phyloP scores from a whole-genome alignment of 2,329 filamentous ascomycete species.

The Penicillium freii region DNA sequence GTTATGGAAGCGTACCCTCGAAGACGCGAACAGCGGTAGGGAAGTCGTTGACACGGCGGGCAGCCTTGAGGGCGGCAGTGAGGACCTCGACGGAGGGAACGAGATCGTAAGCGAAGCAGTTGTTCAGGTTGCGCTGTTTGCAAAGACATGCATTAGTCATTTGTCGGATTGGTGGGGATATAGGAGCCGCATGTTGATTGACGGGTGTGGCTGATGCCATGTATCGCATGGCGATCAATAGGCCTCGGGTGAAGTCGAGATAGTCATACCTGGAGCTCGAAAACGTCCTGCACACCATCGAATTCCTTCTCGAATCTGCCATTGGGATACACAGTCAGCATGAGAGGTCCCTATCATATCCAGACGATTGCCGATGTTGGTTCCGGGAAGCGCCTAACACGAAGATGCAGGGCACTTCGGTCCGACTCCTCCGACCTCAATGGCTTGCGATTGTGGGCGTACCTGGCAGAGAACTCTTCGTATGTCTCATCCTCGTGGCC shows the following conservation, averaged over 20 bases:
- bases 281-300: slow-evolving; percentile 94
- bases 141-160: slow-evolving; percentile 11
- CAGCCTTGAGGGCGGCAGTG: slow-evolving; percentile 86
- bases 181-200: not conserved
- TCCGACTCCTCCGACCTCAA: slow-evolving; percentile 18
- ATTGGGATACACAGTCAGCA: slow-evolving; percentile 40
- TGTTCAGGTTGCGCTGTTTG: slow-evolving; percentile 86
- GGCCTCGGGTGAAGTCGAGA: slow-evolving; percentile 13
- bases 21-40: slow-evolving; percentile 98
- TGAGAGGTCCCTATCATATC: slow-evolving; percentile 22
- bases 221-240: slow-evolving; percentile 19
- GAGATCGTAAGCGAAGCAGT: slow-evolving; percentile 99
- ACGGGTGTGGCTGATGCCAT: slow-evolving; percentile 10
- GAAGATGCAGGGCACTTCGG: slow-evolving; percentile 14
- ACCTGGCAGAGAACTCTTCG: slow-evolving; percentile 98
- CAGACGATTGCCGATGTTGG: slow-evolving; percentile 3
- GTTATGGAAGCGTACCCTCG: slow-evolving; percentile 67
- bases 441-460: slow-evolving; percentile 42
- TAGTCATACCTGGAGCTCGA: slow-evolving; percentile 89
- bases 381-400: slow-evolving; percentile 13
- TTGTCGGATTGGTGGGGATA: not conserved
- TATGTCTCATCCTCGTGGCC: slow-evolving; percentile 93
- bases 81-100: slow-evolving; percentile 92
- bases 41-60: slow-evolving; percentile 95
- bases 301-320: slow-evolving; percentile 99